Evolutionary conservation across 371 early-diverging fungal genomes (phyloP).

Genomic region (Rhizopus microsporus): DNA sequence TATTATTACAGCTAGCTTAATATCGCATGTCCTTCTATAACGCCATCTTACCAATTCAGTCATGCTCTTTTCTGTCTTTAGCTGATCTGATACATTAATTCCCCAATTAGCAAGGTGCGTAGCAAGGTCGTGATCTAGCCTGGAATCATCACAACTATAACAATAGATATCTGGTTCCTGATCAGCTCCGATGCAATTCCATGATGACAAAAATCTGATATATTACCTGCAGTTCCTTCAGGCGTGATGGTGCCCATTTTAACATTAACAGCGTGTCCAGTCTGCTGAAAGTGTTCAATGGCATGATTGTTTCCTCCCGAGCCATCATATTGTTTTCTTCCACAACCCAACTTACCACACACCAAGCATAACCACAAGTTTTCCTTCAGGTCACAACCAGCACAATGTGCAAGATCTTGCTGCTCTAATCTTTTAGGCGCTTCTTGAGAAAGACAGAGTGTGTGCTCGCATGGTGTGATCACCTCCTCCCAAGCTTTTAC

Average conservation of each 20-base stretch:
- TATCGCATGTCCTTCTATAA: neutral
- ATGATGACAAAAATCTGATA: neutral
- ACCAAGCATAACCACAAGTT: slow-evolving; percentile 83
- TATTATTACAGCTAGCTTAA: slow-evolving; percentile 15
- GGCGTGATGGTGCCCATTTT: slow-evolving; percentile 97
- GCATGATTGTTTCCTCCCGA: slow-evolving; percentile 99
- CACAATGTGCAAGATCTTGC: slow-evolving; percentile 74
- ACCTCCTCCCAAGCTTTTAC: slow-evolving; percentile 94
- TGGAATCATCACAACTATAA: slow-evolving; percentile 87
- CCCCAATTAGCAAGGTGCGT: slow-evolving; percentile 85
- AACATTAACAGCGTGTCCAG: slow-evolving; percentile 83
- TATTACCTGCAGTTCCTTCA: slow-evolving; percentile 89
- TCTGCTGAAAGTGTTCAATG: slow-evolving; percentile 81
- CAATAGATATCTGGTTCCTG: slow-evolving; percentile 81
- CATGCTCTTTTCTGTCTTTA: slow-evolving; percentile 92
- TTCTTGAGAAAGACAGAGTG: slow-evolving; percentile 68
- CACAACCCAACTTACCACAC: slow-evolving; percentile 82
- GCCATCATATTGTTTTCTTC: slow-evolving; percentile 94
- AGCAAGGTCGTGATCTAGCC: slow-evolving; percentile 77
- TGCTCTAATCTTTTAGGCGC: slow-evolving; percentile 49
- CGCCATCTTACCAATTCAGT: slow-evolving; percentile 74
- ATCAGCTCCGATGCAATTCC: neutral
- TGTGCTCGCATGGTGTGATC: slow-evolving; percentile 81
- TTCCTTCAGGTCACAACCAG: slow-evolving; percentile 84
- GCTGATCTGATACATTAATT: slow-evolving; percentile 79